Conservation (phyloP, 306 rosid genomes). For the Quercus bicolor region DNA sequence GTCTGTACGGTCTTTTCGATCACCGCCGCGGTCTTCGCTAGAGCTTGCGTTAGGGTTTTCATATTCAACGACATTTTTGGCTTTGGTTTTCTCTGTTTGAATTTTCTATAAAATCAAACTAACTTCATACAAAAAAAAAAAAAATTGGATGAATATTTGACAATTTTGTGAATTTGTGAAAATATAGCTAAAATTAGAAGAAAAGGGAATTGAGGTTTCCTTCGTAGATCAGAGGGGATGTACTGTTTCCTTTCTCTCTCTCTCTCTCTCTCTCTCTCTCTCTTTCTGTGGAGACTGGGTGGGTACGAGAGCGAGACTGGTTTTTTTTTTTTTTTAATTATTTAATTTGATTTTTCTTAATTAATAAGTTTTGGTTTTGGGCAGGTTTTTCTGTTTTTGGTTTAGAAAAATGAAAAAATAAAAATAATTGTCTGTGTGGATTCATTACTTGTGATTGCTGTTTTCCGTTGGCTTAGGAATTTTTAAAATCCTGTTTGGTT, state of each 20-base stretch:
- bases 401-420: too few species aligned
- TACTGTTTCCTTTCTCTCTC: neutral
- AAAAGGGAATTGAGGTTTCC: neutral
- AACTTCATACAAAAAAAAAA: too few species aligned
- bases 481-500: neutral
- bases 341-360: neutral
- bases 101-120: too few species aligned
- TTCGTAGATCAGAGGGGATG: conserved; percentile 11
- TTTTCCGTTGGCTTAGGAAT: neutral
- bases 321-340: neutral
- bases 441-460: neutral
- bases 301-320: too few species aligned
- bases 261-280: neutral
- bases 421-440: too few species aligned
- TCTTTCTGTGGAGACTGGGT: too few species aligned
- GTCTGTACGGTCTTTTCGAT: conserved; percentile 86
- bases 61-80: conserved; percentile 73
- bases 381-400: neutral
- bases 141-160: too few species aligned
- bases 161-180: too few species aligned
- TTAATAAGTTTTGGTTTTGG: neutral
- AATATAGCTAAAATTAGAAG: neutral
- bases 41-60: conserved; percentile 93
- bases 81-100: too few species aligned
- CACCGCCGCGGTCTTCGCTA: conserved; percentile 96